Evolutionary conservation across 257 asterid species (phyloP), one percentile per base, ranked within the genome.

Genomic region (Solanum paucissectum): DNA sequence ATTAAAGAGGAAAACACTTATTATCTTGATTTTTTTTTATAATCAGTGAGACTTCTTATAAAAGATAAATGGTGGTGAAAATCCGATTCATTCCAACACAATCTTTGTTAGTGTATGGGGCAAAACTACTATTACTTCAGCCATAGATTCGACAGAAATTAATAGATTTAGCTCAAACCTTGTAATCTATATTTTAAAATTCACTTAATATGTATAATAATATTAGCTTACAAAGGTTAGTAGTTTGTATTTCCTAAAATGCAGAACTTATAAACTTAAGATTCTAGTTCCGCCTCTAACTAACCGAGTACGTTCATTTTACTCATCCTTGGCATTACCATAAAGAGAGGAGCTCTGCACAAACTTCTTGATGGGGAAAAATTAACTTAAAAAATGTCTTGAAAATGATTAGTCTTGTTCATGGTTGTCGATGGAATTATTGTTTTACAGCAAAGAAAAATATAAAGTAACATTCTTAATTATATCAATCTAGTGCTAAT

Each of bases 361-460:
- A 88, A 88, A 88, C 73, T 46, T 79, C 64, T 76, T 64, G 90
- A 76, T 25, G 42, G 40, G 88, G 42, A 74, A 84, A 74, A 74
- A 42, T 66, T 44, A 44, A 79, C 52, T 74, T 9, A 42, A 38
- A 72, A 33, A 32, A 88, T 88, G 66, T 37, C 40, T 36, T 62
- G 33, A 75, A 74, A 42, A 85, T 88, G 83, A 87, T 87, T 87
- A 58, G 83, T 82, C 25, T 29, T 74, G 23, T 82, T 52, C 85
- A 16, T 82, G 44, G 18, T 82, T 82, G 85, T 49, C 32, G 69
- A 46, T 5, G 27, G 44, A 82, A 82, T 82, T 82, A 82, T 81
- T 46, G 38, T 29, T 81, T 81, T 81, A 46, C 52, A 29, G 29
- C 88, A 40, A 58, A n/a, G 23, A 84, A 64, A 62, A 64, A 77